A percentile compares a stretch with the other conserved stretches of the same genome.
Conservation (phyloP, 257 asterid genomes). For the Perilla frutescens region DNA sequence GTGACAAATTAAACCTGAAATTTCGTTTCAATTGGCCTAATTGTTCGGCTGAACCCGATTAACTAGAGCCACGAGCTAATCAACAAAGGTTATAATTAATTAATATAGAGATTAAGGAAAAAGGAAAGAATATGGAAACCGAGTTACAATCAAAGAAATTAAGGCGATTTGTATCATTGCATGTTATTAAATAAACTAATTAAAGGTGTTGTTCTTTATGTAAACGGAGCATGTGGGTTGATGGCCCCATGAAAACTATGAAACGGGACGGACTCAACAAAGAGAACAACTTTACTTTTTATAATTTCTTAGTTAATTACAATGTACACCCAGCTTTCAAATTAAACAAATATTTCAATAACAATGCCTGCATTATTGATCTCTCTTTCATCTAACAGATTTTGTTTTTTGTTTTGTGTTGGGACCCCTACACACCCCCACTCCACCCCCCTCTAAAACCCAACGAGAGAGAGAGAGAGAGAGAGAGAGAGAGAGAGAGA, state of each 20-base stretch:
- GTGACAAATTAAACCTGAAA: conserved; percentile 18
- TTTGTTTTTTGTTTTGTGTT: conserved; percentile 37
- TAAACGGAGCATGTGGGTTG: conserved; percentile 90
- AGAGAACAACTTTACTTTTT: conserved; percentile 47
- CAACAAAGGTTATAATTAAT: background rate
- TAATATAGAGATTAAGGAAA: background rate
- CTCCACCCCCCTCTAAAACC: conserved; percentile 15
- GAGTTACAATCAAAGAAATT: conserved; percentile 38
- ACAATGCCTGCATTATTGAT: conserved; percentile 64
- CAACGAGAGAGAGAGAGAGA: background rate
- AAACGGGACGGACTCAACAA: conserved; percentile 83
- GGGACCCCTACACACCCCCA: conserved; percentile 33
- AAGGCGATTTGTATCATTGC: conserved; percentile 45
- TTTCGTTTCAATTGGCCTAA: conserved; percentile 39
- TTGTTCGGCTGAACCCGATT: conserved; percentile 40
- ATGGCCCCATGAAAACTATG: conserved; percentile 79
- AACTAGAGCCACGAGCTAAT: background rate
- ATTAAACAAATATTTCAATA: conserved; percentile 33
- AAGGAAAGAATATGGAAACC: conserved; percentile 24
- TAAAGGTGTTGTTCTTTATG: conserved; percentile 62
- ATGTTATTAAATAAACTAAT: conserved; percentile 45
- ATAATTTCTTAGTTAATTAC: conserved; percentile 53
- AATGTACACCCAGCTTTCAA: conserved; percentile 49
- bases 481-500: background rate
- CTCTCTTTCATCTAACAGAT: conserved; percentile 33